phyloP scores from a whole-genome alignment of 306 rosid genomes.

The Cercis canadensis region DNA sequence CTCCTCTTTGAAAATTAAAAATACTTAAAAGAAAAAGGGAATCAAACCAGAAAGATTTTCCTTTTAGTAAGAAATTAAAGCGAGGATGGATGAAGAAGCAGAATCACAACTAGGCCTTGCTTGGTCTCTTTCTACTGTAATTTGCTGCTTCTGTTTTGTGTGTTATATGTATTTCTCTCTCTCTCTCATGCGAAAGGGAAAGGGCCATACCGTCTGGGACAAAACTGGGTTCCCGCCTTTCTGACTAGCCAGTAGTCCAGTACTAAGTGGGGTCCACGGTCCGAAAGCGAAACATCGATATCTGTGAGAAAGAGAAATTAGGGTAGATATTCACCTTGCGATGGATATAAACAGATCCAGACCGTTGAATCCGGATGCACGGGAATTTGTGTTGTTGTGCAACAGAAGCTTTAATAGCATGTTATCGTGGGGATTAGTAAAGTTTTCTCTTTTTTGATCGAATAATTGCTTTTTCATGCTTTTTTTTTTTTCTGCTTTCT shows the following conservation, averaged over 20 bases:
- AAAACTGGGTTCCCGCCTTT: constrained; percentile 92
- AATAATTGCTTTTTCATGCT: not conserved
- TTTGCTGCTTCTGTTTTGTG: no score
- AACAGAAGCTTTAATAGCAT: not conserved
- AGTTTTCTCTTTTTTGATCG: constrained; percentile 15
- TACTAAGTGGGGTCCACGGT: constrained; percentile 60
- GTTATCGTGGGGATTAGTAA: constrained; percentile 21
- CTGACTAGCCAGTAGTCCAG: constrained; percentile 48
- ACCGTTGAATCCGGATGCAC: constrained; percentile 34
- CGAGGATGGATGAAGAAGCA: not conserved
- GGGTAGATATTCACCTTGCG: constrained; percentile 30
- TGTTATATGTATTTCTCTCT: not conserved
- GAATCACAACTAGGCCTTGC: not conserved
- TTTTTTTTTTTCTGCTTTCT: not conserved
- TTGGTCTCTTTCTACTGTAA: not conserved
- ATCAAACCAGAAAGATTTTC: not conserved
- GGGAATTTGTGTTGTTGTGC: constrained; percentile 50
- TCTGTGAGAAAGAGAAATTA: constrained; percentile 47
- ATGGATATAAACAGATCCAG: not conserved
- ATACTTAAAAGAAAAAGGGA: not conserved
- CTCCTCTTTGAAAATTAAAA: not conserved
- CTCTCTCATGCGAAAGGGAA: constrained; percentile 32
- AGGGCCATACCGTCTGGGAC: constrained; percentile 54
- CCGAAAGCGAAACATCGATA: constrained; percentile 73
- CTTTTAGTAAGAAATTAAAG: not conserved